phyloP scores from a whole-genome alignment of 2,329 filamentous ascomycete genomes.

The Cladosporium cucumerinum region DNA sequence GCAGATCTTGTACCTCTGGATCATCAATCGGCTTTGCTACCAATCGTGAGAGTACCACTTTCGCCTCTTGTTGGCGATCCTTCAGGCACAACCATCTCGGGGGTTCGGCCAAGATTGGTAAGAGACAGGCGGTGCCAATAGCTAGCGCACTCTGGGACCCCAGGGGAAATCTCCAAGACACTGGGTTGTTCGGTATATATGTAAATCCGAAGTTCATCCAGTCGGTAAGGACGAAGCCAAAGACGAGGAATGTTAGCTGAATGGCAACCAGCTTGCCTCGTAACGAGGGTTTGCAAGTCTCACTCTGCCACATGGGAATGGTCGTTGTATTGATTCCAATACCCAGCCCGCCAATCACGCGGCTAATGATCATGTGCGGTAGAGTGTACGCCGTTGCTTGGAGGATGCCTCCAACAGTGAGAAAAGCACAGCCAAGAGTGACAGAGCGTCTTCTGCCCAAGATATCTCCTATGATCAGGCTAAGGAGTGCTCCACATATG shows the following conservation, averaged over 20 bases:
- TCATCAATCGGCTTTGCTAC: slow-evolving; percentile 16
- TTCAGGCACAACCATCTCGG: slow-evolving; percentile 22
- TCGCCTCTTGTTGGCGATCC: slow-evolving; percentile 21
- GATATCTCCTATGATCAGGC: slow-evolving; percentile 39
- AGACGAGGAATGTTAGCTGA: slow-evolving; percentile 17
- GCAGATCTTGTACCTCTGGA: slow-evolving; percentile 13
- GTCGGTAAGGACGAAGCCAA: slow-evolving; percentile 20
- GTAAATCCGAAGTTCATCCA: slow-evolving; percentile 23
- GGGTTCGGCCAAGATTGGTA: slow-evolving; percentile 20
- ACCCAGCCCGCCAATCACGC: slow-evolving; percentile 1
- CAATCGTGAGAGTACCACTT: slow-evolving; percentile 18
- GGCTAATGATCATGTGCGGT: slow-evolving; percentile 12
- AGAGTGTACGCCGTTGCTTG: slow-evolving; percentile 10
- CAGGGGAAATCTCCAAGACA: slow-evolving; percentile 22
- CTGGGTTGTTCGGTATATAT: slow-evolving; percentile 18
- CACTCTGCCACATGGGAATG: slow-evolving; percentile 12
- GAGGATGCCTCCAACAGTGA: slow-evolving; percentile 8
- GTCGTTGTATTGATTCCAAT: slow-evolving; percentile 12
- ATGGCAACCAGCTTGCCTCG: slow-evolving; percentile 15
- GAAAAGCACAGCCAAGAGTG: background rate
- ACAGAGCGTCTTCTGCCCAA: slow-evolving; percentile 34
- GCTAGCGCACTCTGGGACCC: slow-evolving; percentile 21
- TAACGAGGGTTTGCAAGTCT: slow-evolving; percentile 11
- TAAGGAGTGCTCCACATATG: slow-evolving; percentile 40
- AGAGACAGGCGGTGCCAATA: slow-evolving; percentile 17